Base-by-base conservation (phyloP, 495 filamentous ascomycete species). In the Penicillium manginii region DNA sequence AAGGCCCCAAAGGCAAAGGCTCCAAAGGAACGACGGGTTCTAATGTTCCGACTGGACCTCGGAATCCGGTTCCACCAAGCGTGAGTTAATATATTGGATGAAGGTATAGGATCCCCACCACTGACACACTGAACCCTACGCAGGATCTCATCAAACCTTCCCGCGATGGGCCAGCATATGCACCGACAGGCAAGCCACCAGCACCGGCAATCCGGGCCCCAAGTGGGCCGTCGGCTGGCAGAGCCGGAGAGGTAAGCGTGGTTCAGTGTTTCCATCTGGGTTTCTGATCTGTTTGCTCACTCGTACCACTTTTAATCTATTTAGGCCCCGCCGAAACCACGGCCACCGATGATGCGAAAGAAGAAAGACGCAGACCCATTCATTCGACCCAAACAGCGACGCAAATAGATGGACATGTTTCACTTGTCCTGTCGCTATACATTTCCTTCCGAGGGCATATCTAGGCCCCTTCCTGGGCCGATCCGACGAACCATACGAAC, bases 331-430 rank as follows among this genome's bases (percentile, higher is more conserved):
- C 55, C 55, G 3, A 69, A 57, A 31, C 61, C 61, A 53, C 73
- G 67, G 15, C 75, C 74, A 11, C 40, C 14, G 12, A 73, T 73
- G 15, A 72, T 74, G 58, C 78, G 77, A 43, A 78, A 75, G 53
- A 80, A 74, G 60, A 82, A 81, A 57, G 72, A 80, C 37, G 74
- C 54, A 10, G 79, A 83, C 62, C 79, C 80, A 1, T 84, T 84
- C 47, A 83, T 84, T 48, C 68, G 77, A 19, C 80, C 81, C 6
- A 84, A 81, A 58, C 71, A 67, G 50, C 74, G 71, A 65, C 70
- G 56, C 54, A 61, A 64, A 39, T 67, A 57, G 56, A 32, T 45
- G 29, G 29, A 39, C 47, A 49, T 59, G 40, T 40, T 40, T 51
- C 40, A 50, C 3, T 43, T n/a, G 7, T 43, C 6, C 40, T 43